Base-by-base conservation (phyloP, 2,329 filamentous ascomycete species). In the Colletotrichum navitas region DNA sequence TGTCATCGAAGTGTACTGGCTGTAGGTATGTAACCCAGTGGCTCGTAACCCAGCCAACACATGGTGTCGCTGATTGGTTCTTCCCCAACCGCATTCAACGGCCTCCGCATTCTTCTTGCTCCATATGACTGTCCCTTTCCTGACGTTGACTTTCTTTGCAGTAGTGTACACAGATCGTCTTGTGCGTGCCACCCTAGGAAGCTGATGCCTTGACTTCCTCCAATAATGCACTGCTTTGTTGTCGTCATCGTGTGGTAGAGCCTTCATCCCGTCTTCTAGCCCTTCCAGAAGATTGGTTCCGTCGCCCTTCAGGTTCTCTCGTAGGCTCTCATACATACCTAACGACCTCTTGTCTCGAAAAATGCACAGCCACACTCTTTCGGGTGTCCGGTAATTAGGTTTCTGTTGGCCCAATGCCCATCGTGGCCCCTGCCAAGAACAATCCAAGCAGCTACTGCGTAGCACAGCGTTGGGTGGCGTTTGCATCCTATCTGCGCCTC, bases 401-500 rank as follows among this genome's bases (percentile, higher is more conserved):
- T 52, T 32, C 26, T 21, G 18, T 51, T 55, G 39, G 45, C 24
- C 52, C 45, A 45, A 18, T 55, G 39, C 39, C 54, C 54, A 59
- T 56, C 36, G 14, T 47, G 34, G 32, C 47, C 24, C 51, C 41
- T 63, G 64, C 68, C 68, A 65, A 65, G 54, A 59, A 29, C 26
- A 36, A 10, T 12, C 43, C 66, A 63, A 71, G 64, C 51, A 54
- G 52, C 68, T 68, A 68, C 68, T 71, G 68, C 52, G 58, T 70
- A 67, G 56, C 63, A 67, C 49, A 63, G 63, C 26, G 55, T 61
- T 58, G 26, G 26, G 51, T 47, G 49, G 55, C 32, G 68, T 62
- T 68, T 71, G 51, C 59, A 21, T 52, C 24, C 32, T 36, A 59
- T 47, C 68, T 68, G 52, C 68, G 68, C 68, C 68, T 71, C 68